These are phyloP conservation scores for Vitis hybrid DNA, from an alignment of 177 flowering plant genomes.

Conservation along the genomic window DNA sequence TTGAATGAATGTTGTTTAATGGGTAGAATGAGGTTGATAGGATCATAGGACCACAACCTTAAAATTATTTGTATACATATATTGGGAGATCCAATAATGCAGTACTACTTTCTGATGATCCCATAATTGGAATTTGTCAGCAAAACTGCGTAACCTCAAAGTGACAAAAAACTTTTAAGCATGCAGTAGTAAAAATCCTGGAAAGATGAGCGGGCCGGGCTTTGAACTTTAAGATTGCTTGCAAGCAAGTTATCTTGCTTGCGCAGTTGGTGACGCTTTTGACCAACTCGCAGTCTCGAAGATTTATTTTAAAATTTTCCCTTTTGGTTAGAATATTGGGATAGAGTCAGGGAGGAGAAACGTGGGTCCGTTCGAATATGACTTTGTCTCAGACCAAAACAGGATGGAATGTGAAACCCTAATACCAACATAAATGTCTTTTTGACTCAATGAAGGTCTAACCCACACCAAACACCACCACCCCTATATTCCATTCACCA, in stretches of 20 bases:
- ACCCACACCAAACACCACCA: too few species aligned
- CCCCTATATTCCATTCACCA: neutral
- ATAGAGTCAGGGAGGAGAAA: too few species aligned
- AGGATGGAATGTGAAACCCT: slow-evolving; percentile 4
- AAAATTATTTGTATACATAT: too few species aligned
- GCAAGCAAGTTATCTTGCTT: slow-evolving; percentile 15
- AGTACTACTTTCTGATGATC: neutral
- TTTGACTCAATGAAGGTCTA: neutral
- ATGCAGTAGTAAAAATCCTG: slow-evolving; percentile 1
- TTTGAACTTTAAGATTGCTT: slow-evolving; percentile 11
- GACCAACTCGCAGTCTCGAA: neutral
- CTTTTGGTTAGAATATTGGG: too few species aligned
- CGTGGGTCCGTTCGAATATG: neutral
- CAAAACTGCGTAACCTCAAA: slow-evolving; percentile 7
- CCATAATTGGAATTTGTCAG: neutral
- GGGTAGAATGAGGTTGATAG: too few species aligned
- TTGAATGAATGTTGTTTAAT: too few species aligned
- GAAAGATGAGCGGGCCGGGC: slow-evolving; percentile 4
- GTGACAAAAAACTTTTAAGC: neutral
- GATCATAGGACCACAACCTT: too few species aligned
- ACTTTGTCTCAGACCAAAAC: neutral
- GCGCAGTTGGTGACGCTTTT: slow-evolving; percentile 15
- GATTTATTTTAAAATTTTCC: too few species aligned
- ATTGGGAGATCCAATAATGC: neutral
- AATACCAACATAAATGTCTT: slow-evolving; percentile 1